Base-by-base conservation (phyloP, 805 yeast species). In the Tetrapisispora iriomotensis region DNA sequence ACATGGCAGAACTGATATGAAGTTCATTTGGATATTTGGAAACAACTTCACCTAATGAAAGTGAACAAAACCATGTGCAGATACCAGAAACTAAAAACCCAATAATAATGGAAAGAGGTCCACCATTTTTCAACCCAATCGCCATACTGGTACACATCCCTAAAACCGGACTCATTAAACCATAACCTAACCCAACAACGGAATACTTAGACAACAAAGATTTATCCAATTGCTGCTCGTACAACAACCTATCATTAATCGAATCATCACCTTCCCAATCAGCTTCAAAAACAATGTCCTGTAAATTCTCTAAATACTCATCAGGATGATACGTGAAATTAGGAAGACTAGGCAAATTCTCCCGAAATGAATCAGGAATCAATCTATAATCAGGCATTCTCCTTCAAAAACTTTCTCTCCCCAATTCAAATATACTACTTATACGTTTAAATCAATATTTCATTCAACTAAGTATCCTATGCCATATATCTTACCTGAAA, bases 91-190 rank as follows among this genome's bases (percentile, higher is more conserved):
- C 58, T 2, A 79, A 49, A 76, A 85, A 81, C 0, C 94, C 94
- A 64, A 79, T 76, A 32, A 83, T 63, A 31, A 83, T 78, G 0
- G 92, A 80, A 12, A 77, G 76, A 38, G 81, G 79, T 1, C 87
- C 86, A 8, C 94, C 94, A 58, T 82, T 83, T 8, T 77, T 68
- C 38, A 83, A 61, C 3, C 84, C 81, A 23, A 79, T 78, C 51
- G 79, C 75, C 55, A 83, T 66, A 1, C 87, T 81, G 3, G 85
- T 75, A 8, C 86, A 75, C 49, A 83, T 70, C 1, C 90, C 87
- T 49, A 82, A 70, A 0, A 88, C 90, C 0, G 85, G 88, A 30
- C 85, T 83, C 88, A 83, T 81, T 24, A 83, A 61, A 1, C 87
- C 77, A 54, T 83, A 82, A 0, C 92, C 90, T 19, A 83, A 62